Evolutionary conservation across 164 flowering plant genomes (phyloP), one percentile per base, ranked within the genome.

Genomic region (Taxillus chinensis): DNA sequence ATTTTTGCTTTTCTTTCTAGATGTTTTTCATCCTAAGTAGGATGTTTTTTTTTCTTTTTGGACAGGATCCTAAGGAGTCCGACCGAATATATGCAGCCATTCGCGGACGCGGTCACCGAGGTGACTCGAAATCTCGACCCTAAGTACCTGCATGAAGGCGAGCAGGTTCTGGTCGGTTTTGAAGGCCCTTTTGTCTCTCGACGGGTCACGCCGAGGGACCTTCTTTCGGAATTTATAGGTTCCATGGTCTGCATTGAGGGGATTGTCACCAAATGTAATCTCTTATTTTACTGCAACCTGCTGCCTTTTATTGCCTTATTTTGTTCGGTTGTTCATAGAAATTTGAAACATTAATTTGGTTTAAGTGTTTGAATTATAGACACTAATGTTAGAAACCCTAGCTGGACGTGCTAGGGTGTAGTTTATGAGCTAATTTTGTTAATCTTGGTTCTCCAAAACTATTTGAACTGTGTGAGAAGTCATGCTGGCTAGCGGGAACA

Each of bases 231-330:
- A 27, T 95, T 84, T 70, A 89, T 95, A 62, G 99, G 99, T 12
- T 84, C 99, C 45, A 86, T 95, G 95, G 96, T 95, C 63, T 85
- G 96, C 54, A 95, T 95, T 8, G 93, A 87, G 63, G 99, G 99
- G 65, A 95, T 95, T 60, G 81, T 95, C 65, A 95, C 99, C 45
- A 87, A 86, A 85, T 91, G 99, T 91, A 83, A 7, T 55, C 12
- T 59, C 27, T 51, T 48, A 37, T 40, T 53, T 37, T 50, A 59
- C 8, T 49, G 42, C 58, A 48, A 48, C 15, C 27, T 4, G 39
- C 3, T 39, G 39, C 51, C 41, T 59, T 46, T 17, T 5, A 3
- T 46, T 38, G 41, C 10, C 10, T 43, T 6, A 43, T 43, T 43
- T 9, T 43, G 7, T 43, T 6, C 10, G 46, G 10, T 43, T 27